Evolutionary conservation across 441 rosid species (phyloP).

Genomic region (Flueggea neowawraea): DNA sequence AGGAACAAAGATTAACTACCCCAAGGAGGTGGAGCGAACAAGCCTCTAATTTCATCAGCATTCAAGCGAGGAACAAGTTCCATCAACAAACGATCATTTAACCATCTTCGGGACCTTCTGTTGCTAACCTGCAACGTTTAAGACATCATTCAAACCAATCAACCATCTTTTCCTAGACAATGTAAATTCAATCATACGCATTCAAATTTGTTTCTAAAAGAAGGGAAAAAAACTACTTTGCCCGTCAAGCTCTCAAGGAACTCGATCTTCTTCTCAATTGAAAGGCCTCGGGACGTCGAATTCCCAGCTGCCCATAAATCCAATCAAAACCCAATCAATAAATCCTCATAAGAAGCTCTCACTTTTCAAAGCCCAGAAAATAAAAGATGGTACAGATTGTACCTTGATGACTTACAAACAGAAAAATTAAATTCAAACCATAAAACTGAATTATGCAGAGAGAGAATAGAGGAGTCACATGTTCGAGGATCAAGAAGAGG

Average conservation of each 20-base stretch:
- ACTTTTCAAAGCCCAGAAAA: background rate
- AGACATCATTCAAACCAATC: no score
- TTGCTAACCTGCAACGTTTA: constrained; percentile 58
- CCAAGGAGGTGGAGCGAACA: constrained; percentile 98
- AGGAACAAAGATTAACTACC: constrained; percentile 34
- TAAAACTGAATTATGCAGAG: background rate
- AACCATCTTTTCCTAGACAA: no score
- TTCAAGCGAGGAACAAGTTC: constrained; percentile 92
- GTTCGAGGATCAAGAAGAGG: constrained; percentile 38
- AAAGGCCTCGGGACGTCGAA: constrained; percentile 49
- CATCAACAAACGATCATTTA: constrained; percentile 88
- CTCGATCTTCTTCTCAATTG: constrained; percentile 89
- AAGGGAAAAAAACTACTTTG: constrained; percentile 39
- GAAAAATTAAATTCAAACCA: background rate
- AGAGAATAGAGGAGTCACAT: constrained; percentile 20
- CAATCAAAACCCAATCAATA: background rate
- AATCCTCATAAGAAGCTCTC: background rate
- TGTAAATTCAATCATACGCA: no score
- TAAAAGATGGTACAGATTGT: no score
- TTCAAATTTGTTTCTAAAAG: background rate
- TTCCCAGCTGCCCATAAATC: constrained; percentile 45
- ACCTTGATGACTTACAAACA: no score
- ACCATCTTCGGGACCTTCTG: constrained; percentile 76
- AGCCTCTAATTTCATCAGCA: constrained; percentile 81
- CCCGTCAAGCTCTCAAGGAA: constrained; percentile 82